phyloP scores from a whole-genome alignment of 2,329 filamentous ascomycete genomes.

The Eurotiales sp. region DNA sequence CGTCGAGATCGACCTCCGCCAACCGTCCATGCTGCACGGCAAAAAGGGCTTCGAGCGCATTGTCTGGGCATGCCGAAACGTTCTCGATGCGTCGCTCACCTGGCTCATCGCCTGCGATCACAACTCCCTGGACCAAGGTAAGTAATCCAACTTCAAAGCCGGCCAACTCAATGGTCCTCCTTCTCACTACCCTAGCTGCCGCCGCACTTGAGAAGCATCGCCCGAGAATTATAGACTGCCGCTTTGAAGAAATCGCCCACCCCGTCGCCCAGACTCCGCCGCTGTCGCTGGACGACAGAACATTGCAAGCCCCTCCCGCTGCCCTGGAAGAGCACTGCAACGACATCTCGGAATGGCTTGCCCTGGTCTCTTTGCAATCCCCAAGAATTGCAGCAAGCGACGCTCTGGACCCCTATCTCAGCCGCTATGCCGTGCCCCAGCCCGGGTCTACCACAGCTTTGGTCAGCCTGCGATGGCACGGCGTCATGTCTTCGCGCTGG shows the following conservation, averaged over 20 bases:
- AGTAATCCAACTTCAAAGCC: too few species aligned
- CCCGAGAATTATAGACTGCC: constrained; percentile 33
- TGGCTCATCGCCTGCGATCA: constrained; percentile 72
- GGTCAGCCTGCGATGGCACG: constrained; percentile 41
- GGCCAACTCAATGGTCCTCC: too few species aligned
- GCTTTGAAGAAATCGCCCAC: constrained; percentile 23
- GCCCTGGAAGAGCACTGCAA: constrained; percentile 59
- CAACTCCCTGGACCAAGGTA: constrained; percentile 41
- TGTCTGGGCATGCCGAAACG: constrained; percentile 73
- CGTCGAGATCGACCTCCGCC: constrained; percentile 71
- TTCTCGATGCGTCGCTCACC: constrained; percentile 61
- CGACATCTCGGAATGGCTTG: constrained; percentile 61
- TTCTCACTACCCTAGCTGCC: constrained; percentile 4
- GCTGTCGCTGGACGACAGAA: constrained; percentile 25
- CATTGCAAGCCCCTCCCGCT: constrained; percentile 34
- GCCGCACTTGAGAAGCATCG: constrained; percentile 32
- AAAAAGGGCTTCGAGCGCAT: constrained; percentile 80
- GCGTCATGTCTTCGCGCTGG: constrained; percentile 39
- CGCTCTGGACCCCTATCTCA: constrained; percentile 41
- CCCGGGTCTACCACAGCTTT: constrained; percentile 23
- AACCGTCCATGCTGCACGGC: constrained; percentile 72
- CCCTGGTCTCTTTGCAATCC: constrained; percentile 48
- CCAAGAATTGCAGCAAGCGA: constrained; percentile 35
- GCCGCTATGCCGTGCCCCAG: constrained; percentile 39
- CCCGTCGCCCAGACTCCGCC: constrained; percentile 29